Evolutionary conservation across 495 filamentous ascomycete genomes (phyloP).

Genomic region (Evernia prunastri): DNA sequence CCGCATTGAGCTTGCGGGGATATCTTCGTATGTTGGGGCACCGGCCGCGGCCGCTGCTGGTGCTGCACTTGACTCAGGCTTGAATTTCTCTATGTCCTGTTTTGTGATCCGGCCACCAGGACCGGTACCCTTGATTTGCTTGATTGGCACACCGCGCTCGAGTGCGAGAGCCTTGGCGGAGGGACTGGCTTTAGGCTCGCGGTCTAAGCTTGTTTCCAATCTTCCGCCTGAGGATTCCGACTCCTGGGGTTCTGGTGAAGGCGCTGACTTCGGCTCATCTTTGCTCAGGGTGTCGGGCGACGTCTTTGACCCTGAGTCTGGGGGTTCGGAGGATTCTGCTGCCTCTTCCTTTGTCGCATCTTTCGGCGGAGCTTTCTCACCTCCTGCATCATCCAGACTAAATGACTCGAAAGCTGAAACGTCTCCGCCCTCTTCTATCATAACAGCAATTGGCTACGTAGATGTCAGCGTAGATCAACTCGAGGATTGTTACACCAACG

Average conservation of each 20-base stretch:
- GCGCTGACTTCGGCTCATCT: conserved; percentile 36
- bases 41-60: conserved; percentile 44
- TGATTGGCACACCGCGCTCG: conserved; percentile 77
- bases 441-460: conserved; percentile 82
- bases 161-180: conserved; percentile 74
- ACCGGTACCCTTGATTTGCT: conserved; percentile 79
- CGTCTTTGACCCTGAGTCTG: conserved; percentile 47
- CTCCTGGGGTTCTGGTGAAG: conserved; percentile 56
- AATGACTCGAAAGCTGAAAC: conserved; percentile 82
- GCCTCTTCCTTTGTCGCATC: conserved; percentile 56
- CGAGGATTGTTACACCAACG: conserved; percentile 50
- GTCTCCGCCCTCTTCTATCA: conserved; percentile 87
- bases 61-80: conserved; percentile 43
- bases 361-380: conserved; percentile 58
- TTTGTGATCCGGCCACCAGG: conserved; percentile 83
- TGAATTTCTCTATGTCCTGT: conserved; percentile 83
- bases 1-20: conserved; percentile 84
- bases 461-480: conserved; percentile 29
- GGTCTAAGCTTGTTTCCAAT: conserved; percentile 76
- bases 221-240: conserved; percentile 66
- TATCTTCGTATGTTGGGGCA: conserved; percentile 68
- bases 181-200: conserved; percentile 64
- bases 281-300: conserved; percentile 50
- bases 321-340: conserved; percentile 50
- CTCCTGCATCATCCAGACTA: conserved; percentile 82